Base-by-base conservation (phyloP, 805 yeast genomes). In the Barnettozyma sucrosica region DNA sequence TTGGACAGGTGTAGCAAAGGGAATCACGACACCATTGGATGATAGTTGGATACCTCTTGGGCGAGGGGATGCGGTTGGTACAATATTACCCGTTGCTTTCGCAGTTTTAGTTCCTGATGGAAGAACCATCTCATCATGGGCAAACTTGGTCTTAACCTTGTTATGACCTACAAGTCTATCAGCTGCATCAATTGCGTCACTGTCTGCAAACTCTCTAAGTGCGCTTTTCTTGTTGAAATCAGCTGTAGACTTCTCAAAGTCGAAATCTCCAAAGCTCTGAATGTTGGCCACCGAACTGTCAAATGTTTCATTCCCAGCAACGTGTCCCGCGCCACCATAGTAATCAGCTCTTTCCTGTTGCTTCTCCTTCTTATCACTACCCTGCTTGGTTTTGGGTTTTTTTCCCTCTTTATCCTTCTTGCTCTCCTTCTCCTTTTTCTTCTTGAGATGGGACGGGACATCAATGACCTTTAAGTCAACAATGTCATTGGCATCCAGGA, bases 161-260 rank as follows among this genome's bases (percentile, higher is more conserved):
- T 89, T 89, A 61, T 83, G 86, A 3, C 89, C 81, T 6, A 86
- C 96, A 41, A 88, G 71, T 54, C 96, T 72, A 38, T 77, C 72
- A 13, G 73, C 69, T 1, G 83, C 82, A 36, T 74, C 78, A 16
- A 79, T 71, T 18, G 70, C 74, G 60, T 89, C 97, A 46, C 71
- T 67, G 51, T 73, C 73, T 44, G 79, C 80, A 58, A 90, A 75
- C 60, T 88, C 89, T 43, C 84, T 85, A 64, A 90, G 85, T 4
- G 89, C 92, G 6, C 81, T 72, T 49, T 74, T 70, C 64, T 90
- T 90, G 64, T 90, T 93, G 59, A 90, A 90, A 71, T 81, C 80
- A 21, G 83, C 83, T 52, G 90, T 72, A 60, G 85, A 87, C 13
- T 87, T 82, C 47, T 80, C 87, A 65, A 90, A 90, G 63, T 90